Evolutionary conservation across 192 early-diverging fungal genomes (phyloP).

Genomic region (Umbelopsis ramanniana): DNA sequence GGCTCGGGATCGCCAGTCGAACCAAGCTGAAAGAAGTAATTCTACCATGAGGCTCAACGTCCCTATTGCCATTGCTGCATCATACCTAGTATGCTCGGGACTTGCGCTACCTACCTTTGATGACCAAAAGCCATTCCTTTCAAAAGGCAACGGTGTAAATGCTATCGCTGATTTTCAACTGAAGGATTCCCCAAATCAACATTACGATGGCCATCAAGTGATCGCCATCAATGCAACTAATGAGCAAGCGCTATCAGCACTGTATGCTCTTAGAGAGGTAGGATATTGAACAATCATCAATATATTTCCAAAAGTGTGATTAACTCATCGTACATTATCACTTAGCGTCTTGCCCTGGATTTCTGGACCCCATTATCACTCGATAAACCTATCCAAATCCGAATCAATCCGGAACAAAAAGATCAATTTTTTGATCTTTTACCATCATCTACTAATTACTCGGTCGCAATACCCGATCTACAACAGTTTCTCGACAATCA

Average conservation of each 20-base stretch:
- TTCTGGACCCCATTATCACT: constrained; percentile 16
- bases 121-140: not conserved
- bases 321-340: not conserved
- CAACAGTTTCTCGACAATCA: not conserved
- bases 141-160: not conserved
- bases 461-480: not conserved
- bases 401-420: constrained; percentile 1
- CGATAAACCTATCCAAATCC: not conserved
- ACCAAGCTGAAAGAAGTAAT: not conserved
- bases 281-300: not conserved
- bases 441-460: not conserved
- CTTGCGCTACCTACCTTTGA: not conserved
- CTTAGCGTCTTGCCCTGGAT: constrained; percentile 12
- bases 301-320: not conserved
- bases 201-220: not conserved
- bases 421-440: not conserved
- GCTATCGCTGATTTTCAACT: not conserved
- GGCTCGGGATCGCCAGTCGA: too few species aligned
- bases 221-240: not conserved
- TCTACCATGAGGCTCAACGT: constrained; percentile 16
- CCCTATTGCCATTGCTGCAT: constrained; percentile 8
- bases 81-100: not conserved
- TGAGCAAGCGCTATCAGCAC: constrained; percentile 2
- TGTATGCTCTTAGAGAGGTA: constrained; percentile 13
- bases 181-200: not conserved